A percentile compares a stretch with the other conserved stretches of the same genome.
These are phyloP conservation scores for Macrolepiota dolichaula DNA, from an alignment of 768 basidiomycete species.

Conservation along the genomic window DNA sequence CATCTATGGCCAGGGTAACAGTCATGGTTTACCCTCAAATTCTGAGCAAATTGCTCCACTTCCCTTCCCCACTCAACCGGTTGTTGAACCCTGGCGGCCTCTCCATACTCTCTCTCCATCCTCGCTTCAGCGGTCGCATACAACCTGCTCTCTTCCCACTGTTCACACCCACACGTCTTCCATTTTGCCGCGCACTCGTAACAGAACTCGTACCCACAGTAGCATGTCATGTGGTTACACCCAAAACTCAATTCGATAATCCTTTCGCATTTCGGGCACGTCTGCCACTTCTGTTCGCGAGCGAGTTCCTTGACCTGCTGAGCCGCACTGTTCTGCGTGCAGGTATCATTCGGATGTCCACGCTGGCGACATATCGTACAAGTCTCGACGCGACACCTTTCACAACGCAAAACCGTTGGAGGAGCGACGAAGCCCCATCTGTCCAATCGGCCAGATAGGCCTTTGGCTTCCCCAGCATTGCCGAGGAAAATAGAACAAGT, in stretches of 20 bases:
- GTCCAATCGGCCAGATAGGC: neutral
- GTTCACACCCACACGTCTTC: constrained; percentile 59
- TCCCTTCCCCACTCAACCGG: constrained; percentile 27
- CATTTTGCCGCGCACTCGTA: constrained; percentile 60
- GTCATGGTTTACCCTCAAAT: constrained; percentile 50
- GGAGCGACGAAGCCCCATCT: neutral
- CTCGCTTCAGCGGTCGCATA: constrained; percentile 40
- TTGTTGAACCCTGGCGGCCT: constrained; percentile 16
- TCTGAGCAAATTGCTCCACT: constrained; percentile 28
- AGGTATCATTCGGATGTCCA: constrained; percentile 11
- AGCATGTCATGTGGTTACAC: constrained; percentile 66
- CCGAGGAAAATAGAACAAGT: constrained; percentile 18
- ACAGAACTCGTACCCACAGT: constrained; percentile 57
- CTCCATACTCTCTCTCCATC: constrained; percentile 38
- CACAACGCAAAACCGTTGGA: constrained; percentile 4
- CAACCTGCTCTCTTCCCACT: constrained; percentile 57
- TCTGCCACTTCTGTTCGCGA: constrained; percentile 48
- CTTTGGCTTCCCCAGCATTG: constrained; percentile 6
- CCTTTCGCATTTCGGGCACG: constrained; percentile 54
- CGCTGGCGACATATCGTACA: constrained; percentile 14
- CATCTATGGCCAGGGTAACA: constrained; percentile 42
- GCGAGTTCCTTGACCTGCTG: constrained; percentile 45
- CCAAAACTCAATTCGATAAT: constrained; percentile 56
- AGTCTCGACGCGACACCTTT: constrained; percentile 9
- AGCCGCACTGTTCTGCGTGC: constrained; percentile 30